Evolutionary conservation across 768 basidiomycete species (phyloP), one percentile per base, ranked within the genome.

Genomic region (Mrakia blollopis): DNA sequence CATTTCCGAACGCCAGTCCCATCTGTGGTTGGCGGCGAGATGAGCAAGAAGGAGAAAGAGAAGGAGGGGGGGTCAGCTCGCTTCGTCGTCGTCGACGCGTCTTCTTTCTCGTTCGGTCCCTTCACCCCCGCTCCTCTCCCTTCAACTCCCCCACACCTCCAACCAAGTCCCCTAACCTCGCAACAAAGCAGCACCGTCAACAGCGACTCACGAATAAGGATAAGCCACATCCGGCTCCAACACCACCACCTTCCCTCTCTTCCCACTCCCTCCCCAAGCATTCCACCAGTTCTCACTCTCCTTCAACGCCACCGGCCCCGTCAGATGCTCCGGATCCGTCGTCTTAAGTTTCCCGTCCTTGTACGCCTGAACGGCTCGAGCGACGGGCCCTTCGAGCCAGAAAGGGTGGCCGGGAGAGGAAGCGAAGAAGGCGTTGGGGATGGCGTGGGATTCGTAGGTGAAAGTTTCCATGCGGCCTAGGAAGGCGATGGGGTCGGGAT

Each of bases 361-460:
- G 52, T 60, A n/a, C 3, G 72, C 72, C 1, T 3, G 18, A 16
- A 47, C 28, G 23, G 73, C 73, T n/a, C 62, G n/a, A 16, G 13
- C n/a, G 16, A 74, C 65, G 44, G 73, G 73, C 14, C 72, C 72
- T 25, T 60, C 65, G 28, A 74, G 47, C 73, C 73, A 74, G 73
- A 74, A 74, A 2, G 73, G 73, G 44, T 74, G 73, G 7, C 62
- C 73, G 0, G 73, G 62, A 5, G 73, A 63, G 32, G 73, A 74
- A 1, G 73, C 73, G 37, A 74, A 44, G 62, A 74, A 74, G 25
- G 73, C 73, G 62, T 74, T 74, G 13, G 73, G 73, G 61, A 74
- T 41, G 30, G 41, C 11, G 73, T 74, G 73, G 30, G 73, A 74
- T 7, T 28, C 35, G 73, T 65, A 74, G n/a, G 47, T 50, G 30